Percentiles rank a stretch among this genome's conserved stretches.
phyloP scores from a whole-genome alignment of 768 basidiomycete species.

The Paxillus ammoniavirescens region DNA sequence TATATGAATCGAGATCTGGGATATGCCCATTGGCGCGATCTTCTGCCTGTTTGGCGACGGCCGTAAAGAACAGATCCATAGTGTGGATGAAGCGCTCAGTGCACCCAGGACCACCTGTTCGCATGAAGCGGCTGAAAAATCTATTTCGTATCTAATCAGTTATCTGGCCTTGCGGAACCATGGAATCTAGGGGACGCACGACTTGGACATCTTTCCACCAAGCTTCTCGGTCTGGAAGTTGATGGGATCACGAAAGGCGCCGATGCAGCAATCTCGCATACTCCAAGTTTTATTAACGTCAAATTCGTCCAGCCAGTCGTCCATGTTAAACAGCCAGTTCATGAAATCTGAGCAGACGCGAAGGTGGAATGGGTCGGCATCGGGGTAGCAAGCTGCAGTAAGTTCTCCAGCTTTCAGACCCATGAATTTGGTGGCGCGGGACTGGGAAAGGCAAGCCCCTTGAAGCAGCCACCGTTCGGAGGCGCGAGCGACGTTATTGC shows the following conservation, averaged over 20 bases:
- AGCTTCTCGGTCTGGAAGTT: conserved; percentile 26
- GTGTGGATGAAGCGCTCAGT: conserved; percentile 40
- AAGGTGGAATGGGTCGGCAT: conserved; percentile 52
- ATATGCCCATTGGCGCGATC: conserved; percentile 38
- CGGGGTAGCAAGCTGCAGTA: conserved; percentile 63
- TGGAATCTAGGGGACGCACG: conserved; percentile 24
- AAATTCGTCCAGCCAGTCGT: conserved; percentile 42
- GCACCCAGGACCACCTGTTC: conserved; percentile 39
- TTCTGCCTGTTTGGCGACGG: conserved; percentile 42
- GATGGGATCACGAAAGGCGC: conserved; percentile 29
- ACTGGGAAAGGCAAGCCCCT: conserved; percentile 28
- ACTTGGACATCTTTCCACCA: conserved; percentile 32
- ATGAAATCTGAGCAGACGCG: conserved; percentile 69
- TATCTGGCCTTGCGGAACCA: background rate
- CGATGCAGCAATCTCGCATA: conserved; percentile 29
- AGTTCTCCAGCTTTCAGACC: conserved; percentile 67
- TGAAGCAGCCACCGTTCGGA: conserved; percentile 37
- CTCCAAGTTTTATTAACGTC: conserved; percentile 30
- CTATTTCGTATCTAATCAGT: conserved; percentile 19
- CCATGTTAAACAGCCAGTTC: conserved; percentile 43
- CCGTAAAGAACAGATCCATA: conserved; percentile 41
- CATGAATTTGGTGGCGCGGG: conserved; percentile 40
- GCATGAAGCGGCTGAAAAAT: conserved; percentile 37
- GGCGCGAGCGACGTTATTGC: conserved; percentile 34
- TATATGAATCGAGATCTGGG: conserved; percentile 52